Base-by-base conservation (phyloP, 768 basidiomycete species). In the Amanita phalloides region DNA sequence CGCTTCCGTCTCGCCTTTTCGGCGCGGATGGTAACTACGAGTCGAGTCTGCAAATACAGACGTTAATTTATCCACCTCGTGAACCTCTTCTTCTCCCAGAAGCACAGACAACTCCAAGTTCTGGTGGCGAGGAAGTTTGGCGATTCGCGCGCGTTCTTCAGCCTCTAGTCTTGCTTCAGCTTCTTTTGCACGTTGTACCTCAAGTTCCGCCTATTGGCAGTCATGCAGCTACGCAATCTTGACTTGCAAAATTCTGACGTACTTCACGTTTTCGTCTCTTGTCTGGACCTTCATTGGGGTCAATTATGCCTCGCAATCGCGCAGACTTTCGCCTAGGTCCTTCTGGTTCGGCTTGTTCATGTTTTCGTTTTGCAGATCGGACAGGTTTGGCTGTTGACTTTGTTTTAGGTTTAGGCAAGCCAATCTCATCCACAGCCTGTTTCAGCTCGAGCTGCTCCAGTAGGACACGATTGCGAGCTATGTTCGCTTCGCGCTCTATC, bases 401-500 rank as follows among this genome's bases (percentile, higher is more conserved):
- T 61, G 68, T 46, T 69, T 73, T 54, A 56, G 66, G 53, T 64
- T 78, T 66, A 8, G 72, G 62, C 8, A 79, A 59, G 17, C 73
- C 72, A 6, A 86, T 69, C 13, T 68, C 63, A 4, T 70, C 65
- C 35, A 73, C 73, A 1, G 78, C 79, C 57, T 77, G 76, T 58
- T 78, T 75, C 30, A 88, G 71, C 14, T 86, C 79, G 14, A 91
- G 75, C 60, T 87, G 67, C 56, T 86, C 81, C 35, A 92, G 71
- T 7, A 90, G 70, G 3, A 79, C 82, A 39, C 78, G 81, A 62
- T 92, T 92, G 47, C 85, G 77, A 10, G 85, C 87, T 42, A 91
- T 89, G 59, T 89, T 91, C 7, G 80, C 82, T 62, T 86, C 81
- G 17, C 89, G 81, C 57, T 89, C 84, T 20, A 75, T 68, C 66